Evolutionary conservation across 2,329 filamentous ascomycete species (phyloP), one percentile per base, ranked within the genome.

Genomic region (Plectosphaerella sp.): DNA sequence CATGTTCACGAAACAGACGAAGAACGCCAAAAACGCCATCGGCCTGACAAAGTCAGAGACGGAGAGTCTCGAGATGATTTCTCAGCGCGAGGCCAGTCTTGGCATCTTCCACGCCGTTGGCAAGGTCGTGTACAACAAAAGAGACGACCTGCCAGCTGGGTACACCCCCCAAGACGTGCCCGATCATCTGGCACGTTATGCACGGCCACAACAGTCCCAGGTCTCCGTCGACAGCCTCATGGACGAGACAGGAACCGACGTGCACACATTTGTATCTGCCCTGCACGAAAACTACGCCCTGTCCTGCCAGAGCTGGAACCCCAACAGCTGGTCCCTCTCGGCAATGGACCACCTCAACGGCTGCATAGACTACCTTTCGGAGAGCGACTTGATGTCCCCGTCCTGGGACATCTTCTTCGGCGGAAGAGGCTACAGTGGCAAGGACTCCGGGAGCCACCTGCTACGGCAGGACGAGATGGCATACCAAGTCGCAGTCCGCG

Each of bases 51-150:
- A 81, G 55, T 86, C 87, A 62, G 94, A 97, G 67, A 76, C 82
- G 53, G 87, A 95, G 57, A 92, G 85, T 5, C 70, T 97, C 10
- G 84, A 91, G 62, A 74, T 94, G 54, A 82, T 97, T 20, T 91
- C 89, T 1, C 90, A 92, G 62, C 83, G 94, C 52, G 94, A 97
- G 71, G 87, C 89, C 15, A 96, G 87, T 57, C 75, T 99, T 3
- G 94, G 93, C 2, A 91, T 99, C 48, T 99, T 99, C 64, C 94
- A 99, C 67, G 91, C 94, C 1, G 89, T 97, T 12, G 94, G 93
- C 4, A 97, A 94, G 65, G 89, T 99, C 3, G 86, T 97, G 1
- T 96, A 97, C 73, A 99, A 99, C 73, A 99, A 97, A 67, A 82
- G 94, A 45, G 80, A 88, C 20, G 83, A 87, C 25, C 65, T 55